Evolutionary conservation across 192 early-diverging fungal genomes (phyloP).

Genomic region (Umbelopsis sp.): DNA sequence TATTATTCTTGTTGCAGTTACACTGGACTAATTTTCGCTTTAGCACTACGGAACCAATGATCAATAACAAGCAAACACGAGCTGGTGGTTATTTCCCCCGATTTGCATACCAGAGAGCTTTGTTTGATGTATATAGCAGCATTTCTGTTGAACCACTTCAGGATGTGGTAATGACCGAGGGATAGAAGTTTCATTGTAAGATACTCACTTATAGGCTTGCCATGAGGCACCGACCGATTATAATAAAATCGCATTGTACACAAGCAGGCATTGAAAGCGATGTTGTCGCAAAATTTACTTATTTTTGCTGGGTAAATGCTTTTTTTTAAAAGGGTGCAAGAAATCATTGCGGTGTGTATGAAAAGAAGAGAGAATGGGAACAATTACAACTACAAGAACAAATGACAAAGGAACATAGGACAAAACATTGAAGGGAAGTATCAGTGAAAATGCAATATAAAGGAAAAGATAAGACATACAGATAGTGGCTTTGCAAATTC

Average conservation of each 20-base stretch:
- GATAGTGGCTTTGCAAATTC: background rate
- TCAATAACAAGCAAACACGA: slow-evolving; percentile 30
- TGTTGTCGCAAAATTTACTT: slow-evolving; percentile 12
- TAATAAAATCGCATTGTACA: too few species aligned
- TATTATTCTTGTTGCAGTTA: background rate
- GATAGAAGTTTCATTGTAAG: background rate
- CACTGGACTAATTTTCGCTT: background rate
- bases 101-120: slow-evolving; percentile 48
- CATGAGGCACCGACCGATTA: too few species aligned
- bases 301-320: slow-evolving; percentile 19
- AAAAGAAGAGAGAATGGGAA: background rate
- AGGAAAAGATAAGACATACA: background rate
- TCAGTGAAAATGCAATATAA: background rate
- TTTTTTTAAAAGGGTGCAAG: slow-evolving; percentile 2
- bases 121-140: slow-evolving; percentile 37
- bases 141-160: slow-evolving; percentile 30
- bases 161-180: background rate
- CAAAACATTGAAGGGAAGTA: background rate
- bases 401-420: background rate
- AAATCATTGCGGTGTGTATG: background rate
- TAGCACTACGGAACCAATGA: slow-evolving; percentile 38
- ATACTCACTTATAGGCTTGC: background rate
- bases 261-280: background rate
- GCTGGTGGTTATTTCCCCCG: slow-evolving; percentile 50
- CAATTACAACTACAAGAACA: slow-evolving; percentile 15